Percentiles rank a stretch among this genome's conserved stretches.
These are phyloP conservation scores for Sporothrix pseudoabietina DNA, from an alignment of 2,329 filamentous ascomycete species.

Conservation along the genomic window DNA sequence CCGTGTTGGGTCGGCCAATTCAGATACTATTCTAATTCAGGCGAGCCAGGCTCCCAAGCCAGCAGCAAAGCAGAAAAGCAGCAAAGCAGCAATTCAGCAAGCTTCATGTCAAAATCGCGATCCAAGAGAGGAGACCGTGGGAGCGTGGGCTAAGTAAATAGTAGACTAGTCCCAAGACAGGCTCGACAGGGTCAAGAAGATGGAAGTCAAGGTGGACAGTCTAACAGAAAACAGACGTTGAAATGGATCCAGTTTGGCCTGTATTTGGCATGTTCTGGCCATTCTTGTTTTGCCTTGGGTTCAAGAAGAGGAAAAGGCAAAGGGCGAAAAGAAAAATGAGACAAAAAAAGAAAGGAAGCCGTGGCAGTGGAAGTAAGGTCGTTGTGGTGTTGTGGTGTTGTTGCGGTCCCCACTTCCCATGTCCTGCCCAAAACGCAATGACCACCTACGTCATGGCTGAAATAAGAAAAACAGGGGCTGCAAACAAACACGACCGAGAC, in stretches of 20 bases:
- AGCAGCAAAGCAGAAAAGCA: too few relatives aligned
- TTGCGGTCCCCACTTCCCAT: conserved; percentile 9
- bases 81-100: background rate
- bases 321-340: background rate
- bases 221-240: background rate
- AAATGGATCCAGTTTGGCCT: background rate
- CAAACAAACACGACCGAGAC: background rate
- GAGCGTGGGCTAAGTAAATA: too few relatives aligned
- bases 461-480: background rate
- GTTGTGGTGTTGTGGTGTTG: background rate
- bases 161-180: too few relatives aligned
- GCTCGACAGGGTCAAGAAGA: background rate
- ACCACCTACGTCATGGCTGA: conserved; percentile 17
- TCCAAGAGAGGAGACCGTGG: background rate
- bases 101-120: background rate
- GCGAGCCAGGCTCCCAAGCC: background rate
- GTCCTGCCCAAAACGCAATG: conserved; percentile 2
- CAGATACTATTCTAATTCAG: too few relatives aligned
- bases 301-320: background rate
- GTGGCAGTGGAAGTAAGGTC: background rate
- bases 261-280: background rate
- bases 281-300: background rate
- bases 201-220: too few relatives aligned
- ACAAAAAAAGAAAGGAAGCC: too few relatives aligned
- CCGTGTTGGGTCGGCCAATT: background rate